phyloP scores from a whole-genome alignment of 345 rosid genomes.

The Lepidium sativum region DNA sequence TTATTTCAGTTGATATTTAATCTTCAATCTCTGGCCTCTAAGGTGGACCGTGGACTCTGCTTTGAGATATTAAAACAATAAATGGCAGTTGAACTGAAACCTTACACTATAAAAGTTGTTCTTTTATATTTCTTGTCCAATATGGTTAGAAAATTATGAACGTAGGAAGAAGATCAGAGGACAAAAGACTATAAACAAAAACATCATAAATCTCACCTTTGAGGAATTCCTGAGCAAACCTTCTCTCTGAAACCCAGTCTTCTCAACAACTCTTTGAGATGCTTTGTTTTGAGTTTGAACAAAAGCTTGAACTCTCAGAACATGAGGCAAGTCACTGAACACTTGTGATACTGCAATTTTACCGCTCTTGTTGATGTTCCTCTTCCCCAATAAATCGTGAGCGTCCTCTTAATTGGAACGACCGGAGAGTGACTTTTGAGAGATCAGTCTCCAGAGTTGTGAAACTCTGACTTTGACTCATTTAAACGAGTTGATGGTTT shows the following conservation, averaged over 20 bases:
- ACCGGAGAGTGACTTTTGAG: constrained; percentile 29
- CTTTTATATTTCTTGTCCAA: too few species aligned
- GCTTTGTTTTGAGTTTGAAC: constrained; percentile 30
- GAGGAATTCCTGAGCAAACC: constrained; percentile 36
- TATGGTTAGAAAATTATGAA: neutral
- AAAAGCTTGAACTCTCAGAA: constrained; percentile 40
- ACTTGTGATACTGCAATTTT: constrained; percentile 24
- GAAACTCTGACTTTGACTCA: neutral
- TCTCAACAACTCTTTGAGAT: constrained; percentile 40
- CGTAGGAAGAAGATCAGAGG: constrained; percentile 13
- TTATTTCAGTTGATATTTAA: neutral
- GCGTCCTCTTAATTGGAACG: constrained; percentile 35
- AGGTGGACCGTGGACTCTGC: neutral
- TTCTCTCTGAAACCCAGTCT: constrained; percentile 34
- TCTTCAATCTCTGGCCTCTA: neutral
- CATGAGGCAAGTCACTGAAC: constrained; percentile 25
- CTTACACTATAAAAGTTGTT: too few species aligned
- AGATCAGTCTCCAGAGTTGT: constrained; percentile 19
- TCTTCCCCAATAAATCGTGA: constrained; percentile 43
- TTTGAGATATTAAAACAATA: neutral
- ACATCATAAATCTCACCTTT: constrained; percentile 32
- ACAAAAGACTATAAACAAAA: constrained; percentile 25
- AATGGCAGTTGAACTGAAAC: too few species aligned
- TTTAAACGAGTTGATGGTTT: too few species aligned
- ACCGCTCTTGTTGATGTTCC: constrained; percentile 35